Evolutionary conservation across 108 stramenopile species (phyloP).

Genomic region (Mediolabrus comicus): DNA sequence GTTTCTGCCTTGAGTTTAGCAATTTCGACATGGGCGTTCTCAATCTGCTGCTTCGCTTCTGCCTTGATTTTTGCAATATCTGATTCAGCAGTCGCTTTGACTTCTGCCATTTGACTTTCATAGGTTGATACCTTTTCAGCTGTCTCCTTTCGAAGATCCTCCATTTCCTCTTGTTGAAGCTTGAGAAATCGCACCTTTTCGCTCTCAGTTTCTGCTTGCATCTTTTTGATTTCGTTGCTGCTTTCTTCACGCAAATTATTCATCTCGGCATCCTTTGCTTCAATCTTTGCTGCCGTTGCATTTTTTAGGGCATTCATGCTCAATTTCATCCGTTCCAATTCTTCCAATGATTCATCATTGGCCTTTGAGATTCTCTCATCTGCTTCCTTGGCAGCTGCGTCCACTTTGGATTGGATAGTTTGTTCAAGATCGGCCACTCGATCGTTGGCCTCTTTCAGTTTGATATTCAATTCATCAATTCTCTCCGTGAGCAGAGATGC

Average conservation of each 20-base stretch:
- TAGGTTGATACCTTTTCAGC: constrained; percentile 1
- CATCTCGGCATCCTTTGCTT: constrained; percentile 5
- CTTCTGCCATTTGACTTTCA: constrained; percentile 17
- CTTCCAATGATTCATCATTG: constrained; percentile 6
- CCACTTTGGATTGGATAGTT: constrained; percentile 6
- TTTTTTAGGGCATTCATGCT: constrained; percentile 21
- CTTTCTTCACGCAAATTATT: not conserved
- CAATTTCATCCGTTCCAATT: constrained; percentile 20
- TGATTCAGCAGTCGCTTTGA: not conserved
- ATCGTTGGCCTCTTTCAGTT: constrained; percentile 16
- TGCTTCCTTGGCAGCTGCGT: constrained; percentile 6
- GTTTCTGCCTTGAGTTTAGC: constrained; percentile 7
- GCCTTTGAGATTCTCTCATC: constrained; percentile 15
- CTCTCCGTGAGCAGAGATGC: constrained; percentile 22
- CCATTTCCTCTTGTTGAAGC: not conserved
- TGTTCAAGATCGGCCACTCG: constrained; percentile 13
- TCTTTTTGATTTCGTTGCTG: not conserved
- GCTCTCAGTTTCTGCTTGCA: constrained; percentile 1
- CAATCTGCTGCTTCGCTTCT: constrained; percentile 4
- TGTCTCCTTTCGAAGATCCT: constrained; percentile 12
- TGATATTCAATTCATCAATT: constrained; percentile 31
- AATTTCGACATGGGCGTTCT: constrained; percentile 16
- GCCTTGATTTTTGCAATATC: constrained; percentile 5
- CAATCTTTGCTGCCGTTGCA: constrained; percentile 14
- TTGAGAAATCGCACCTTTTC: constrained; percentile 8